Conservation (phyloP, 257 asterid genomes). For the Plantago elongata region DNA sequence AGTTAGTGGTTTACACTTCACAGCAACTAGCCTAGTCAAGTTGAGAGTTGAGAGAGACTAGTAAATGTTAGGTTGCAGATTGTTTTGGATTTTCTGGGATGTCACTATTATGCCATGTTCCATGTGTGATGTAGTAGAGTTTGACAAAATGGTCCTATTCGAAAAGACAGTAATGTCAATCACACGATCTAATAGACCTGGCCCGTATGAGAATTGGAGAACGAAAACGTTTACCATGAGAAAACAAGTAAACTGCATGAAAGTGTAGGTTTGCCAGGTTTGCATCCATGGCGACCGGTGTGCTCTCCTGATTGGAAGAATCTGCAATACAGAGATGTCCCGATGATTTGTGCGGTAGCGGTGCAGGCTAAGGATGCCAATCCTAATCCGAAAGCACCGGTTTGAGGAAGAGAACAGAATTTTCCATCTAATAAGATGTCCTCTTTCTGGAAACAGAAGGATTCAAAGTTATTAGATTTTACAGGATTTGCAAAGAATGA, state of each 20-base stretch:
- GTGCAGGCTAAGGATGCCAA: slow-evolving; percentile 41
- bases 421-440: slow-evolving; percentile 64
- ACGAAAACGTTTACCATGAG: slow-evolving; percentile 45
- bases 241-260: slow-evolving; percentile 35
- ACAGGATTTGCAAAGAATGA: not conserved
- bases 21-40: not conserved
- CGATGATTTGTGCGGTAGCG: slow-evolving; percentile 40
- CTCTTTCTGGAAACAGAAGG: slow-evolving; percentile 33
- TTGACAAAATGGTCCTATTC: too few species aligned
- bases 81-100: not conserved
- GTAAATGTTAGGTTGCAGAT: slow-evolving; percentile 11
- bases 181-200: too few species aligned
- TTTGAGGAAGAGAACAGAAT: slow-evolving; percentile 55
- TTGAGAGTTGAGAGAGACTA: not conserved
- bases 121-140: too few species aligned
- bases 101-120: not conserved
- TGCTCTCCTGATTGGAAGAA: slow-evolving; percentile 23
- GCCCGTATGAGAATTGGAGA: not conserved
- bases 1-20: not conserved
- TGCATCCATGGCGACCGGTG: slow-evolving; percentile 15
- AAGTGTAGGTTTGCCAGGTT: slow-evolving; percentile 28
- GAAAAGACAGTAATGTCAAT: too few species aligned
- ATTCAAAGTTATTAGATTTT: not conserved
- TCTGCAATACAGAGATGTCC: slow-evolving; percentile 40
- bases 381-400: slow-evolving; percentile 49